These are phyloP conservation scores for Pseudonitzschia multistriata DNA, from an alignment of 108 stramenopile genomes.

Conservation along the genomic window DNA sequence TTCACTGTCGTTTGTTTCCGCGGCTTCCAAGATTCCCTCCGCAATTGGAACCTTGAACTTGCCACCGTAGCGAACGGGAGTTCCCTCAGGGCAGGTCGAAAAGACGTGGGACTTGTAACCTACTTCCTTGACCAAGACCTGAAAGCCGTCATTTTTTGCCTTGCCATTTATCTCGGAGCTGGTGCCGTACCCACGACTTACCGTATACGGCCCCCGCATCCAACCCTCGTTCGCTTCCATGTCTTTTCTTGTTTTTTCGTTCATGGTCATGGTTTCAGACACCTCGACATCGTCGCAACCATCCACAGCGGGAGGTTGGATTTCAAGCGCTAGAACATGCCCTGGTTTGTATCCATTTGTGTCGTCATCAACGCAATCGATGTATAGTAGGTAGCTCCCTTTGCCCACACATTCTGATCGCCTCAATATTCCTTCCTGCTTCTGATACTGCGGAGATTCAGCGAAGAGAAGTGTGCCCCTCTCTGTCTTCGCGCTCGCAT, in stretches of 20 bases:
- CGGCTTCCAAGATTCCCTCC: conserved; percentile 34
- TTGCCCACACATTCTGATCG: conserved; percentile 32
- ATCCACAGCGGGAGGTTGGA: conserved; percentile 11
- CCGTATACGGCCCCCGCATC: conserved; percentile 55
- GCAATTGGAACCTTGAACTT: conserved; percentile 55
- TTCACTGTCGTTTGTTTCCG: background rate
- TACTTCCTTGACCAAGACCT: conserved; percentile 39
- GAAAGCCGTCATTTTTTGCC: conserved; percentile 17
- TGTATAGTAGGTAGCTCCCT: conserved; percentile 36
- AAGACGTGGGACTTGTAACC: conserved; percentile 41
- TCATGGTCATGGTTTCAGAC: background rate
- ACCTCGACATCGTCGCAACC: background rate
- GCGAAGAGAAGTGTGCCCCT: background rate
- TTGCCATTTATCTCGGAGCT: background rate
- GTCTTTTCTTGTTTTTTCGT: conserved; percentile 24
- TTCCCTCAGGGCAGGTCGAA: conserved; percentile 24
- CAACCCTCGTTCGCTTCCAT: conserved; percentile 37
- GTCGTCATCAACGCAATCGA: conserved; percentile 21
- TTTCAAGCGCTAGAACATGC: conserved; percentile 53
- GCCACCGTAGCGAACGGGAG: conserved; percentile 45
- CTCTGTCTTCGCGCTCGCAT: no score
- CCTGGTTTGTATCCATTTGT: conserved; percentile 38
- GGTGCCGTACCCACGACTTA: conserved; percentile 23
- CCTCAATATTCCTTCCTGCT: conserved; percentile 25
- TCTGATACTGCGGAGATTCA: conserved; percentile 38